Conservation (phyloP, 2,329 filamentous ascomycete species). For the Arthrobotrys pseudoclavata region DNA sequence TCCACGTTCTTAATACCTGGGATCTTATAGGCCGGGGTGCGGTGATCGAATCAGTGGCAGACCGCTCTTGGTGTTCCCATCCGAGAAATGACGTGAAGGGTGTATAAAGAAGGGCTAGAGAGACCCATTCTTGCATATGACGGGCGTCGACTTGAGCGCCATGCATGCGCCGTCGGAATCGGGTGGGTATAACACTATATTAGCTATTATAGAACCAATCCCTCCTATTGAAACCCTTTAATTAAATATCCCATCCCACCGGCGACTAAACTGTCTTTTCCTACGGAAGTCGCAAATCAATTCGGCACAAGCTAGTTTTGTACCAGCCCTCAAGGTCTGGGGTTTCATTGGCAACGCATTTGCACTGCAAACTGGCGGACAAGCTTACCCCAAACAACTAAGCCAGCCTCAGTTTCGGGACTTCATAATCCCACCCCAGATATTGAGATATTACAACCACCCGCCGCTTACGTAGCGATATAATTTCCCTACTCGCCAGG, state of each 20-base stretch:
- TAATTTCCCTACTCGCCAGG: constrained; percentile 8
- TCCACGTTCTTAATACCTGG: constrained; percentile 10
- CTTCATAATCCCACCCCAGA: constrained; percentile 17
- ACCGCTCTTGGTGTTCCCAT: constrained; percentile 6
- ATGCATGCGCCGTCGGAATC: constrained; percentile 2
- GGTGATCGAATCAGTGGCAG: not conserved
- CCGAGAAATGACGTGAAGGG: constrained; percentile 11
- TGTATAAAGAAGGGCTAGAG: constrained; percentile 1
- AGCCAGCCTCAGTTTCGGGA: constrained; percentile 17
- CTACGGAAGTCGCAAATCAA: not conserved
- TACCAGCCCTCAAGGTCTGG: not conserved
- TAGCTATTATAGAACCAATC: not conserved
- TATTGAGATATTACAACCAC: not conserved
- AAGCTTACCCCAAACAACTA: constrained; percentile 22
- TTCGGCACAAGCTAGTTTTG: constrained; percentile 3
- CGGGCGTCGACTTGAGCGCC: constrained; percentile 8
- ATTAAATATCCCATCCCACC: constrained; percentile 1
- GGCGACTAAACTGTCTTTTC: not conserved
- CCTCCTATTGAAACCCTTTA: not conserved
- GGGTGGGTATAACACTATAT: not conserved
- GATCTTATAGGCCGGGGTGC: constrained; percentile 17
- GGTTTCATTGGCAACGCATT: constrained; percentile 25
- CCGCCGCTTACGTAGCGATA: constrained; percentile 21
- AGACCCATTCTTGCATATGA: constrained; percentile 18
- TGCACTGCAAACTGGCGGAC: not conserved